Evolutionary conservation across 257 asterid species (phyloP).

Genomic region (Cruciata laevipes): DNA sequence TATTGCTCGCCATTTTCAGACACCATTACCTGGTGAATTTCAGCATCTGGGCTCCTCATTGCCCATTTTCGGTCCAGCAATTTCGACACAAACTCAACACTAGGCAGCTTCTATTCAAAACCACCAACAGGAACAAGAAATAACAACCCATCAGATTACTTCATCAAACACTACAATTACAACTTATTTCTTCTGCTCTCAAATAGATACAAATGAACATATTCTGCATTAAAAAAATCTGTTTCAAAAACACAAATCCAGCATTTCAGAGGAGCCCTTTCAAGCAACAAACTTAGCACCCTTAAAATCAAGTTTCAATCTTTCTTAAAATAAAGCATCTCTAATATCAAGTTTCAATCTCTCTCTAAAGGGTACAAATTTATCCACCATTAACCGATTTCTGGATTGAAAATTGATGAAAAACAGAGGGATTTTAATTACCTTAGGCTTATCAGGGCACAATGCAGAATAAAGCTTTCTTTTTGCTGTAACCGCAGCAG

Average conservation of each 20-base stretch:
- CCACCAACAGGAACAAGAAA: constrained; percentile 2
- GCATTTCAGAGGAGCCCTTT: neutral
- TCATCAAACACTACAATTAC: neutral
- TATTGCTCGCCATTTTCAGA: constrained; percentile 25
- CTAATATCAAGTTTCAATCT: neutral
- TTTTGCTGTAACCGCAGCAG: constrained; percentile 25
- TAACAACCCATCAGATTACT: neutral
- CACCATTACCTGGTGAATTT: constrained; percentile 50
- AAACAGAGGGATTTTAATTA: constrained; percentile 6
- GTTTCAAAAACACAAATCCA: neutral
- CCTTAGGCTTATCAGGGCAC: constrained; percentile 27
- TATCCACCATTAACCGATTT: too few species aligned
- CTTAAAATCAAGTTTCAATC: neutral
- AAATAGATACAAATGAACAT: neutral
- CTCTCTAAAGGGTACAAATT: too few species aligned
- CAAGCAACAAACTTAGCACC: neutral
- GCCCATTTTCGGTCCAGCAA: constrained; percentile 69
- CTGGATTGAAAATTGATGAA: too few species aligned
- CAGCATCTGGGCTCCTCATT: constrained; percentile 57
- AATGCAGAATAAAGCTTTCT: constrained; percentile 20
- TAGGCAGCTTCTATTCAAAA: constrained; percentile 24
- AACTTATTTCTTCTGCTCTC: neutral
- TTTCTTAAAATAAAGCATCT: neutral
- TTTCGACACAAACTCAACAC: constrained; percentile 34
- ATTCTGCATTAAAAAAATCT: neutral